Conservation (phyloP, 495 filamentous ascomycete species). For the Annulohypoxylon stygium region DNA sequence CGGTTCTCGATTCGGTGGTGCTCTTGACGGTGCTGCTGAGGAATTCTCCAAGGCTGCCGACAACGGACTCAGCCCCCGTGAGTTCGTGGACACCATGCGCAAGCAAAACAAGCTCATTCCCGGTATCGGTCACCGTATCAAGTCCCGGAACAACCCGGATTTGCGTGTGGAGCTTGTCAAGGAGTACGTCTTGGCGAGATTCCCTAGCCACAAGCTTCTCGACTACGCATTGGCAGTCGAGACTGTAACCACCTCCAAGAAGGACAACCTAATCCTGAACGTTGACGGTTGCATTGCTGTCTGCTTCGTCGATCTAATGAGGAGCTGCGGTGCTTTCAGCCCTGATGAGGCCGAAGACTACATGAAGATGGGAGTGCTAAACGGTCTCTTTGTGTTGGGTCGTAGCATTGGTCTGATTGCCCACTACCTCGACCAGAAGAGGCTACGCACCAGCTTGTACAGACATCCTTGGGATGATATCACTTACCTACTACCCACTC, state of each 20-base stretch:
- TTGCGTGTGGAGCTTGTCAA: conserved; percentile 99
- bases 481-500: conserved; percentile 91
- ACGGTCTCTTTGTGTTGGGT: conserved; percentile 98
- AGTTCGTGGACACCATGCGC: conserved; percentile 98
- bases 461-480: conserved; percentile 99
- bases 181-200: conserved; percentile 97
- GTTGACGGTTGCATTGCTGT: conserved; percentile 98
- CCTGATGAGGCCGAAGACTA: conserved; percentile 86
- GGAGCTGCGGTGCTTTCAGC: conserved; percentile 97
- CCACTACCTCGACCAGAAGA: conserved; percentile 99
- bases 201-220: conserved; percentile 95
- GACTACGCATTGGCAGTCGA: conserved; percentile 99
- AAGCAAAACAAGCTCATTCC: conserved; percentile 99
- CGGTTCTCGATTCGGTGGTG: conserved; percentile 97
- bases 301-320: conserved; percentile 97
- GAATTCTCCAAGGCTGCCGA: conserved; percentile 98
- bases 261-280: conserved; percentile 99
- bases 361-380: conserved; percentile 94
- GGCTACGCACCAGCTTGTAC: conserved; percentile 96
- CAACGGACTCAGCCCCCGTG: conserved; percentile 96
- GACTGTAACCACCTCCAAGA: conserved; percentile 98
- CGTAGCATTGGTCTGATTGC: conserved; percentile 98
- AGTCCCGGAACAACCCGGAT: conserved; percentile 99
- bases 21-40: conserved; percentile 96
- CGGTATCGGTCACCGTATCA: conserved; percentile 98